These are phyloP conservation scores for Marchantia paleacea DNA, from an alignment of 225 moss, liverwort and hornwort genomes.

Conservation along the genomic window DNA sequence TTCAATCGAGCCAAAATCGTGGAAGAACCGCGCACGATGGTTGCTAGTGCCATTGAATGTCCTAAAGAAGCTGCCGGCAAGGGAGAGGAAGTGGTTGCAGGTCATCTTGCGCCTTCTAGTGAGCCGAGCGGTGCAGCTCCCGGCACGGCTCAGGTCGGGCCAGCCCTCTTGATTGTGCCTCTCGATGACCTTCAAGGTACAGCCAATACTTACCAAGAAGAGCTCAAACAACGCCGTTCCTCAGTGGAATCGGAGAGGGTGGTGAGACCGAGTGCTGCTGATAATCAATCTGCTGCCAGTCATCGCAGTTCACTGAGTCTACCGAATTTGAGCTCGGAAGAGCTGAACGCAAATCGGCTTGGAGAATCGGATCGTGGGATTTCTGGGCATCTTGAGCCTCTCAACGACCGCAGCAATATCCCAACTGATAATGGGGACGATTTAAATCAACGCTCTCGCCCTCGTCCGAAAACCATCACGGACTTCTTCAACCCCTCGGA, in stretches of 20 bases:
- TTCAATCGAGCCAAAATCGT: neutral
- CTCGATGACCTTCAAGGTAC: neutral
- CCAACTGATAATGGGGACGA: conserved; percentile 21
- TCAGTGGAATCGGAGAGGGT: conserved; percentile 1
- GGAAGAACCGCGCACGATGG: neutral
- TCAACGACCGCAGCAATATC: conserved; percentile 44
- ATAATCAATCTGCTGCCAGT: neutral
- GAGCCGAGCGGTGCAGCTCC: neutral
- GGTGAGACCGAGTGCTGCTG: neutral
- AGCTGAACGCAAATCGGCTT: neutral
- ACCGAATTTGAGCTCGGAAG: neutral
- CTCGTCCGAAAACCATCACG: conserved; percentile 40
- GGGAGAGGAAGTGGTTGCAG: neutral
- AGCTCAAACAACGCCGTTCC: neutral
- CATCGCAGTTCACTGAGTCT: neutral
- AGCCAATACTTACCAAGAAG: neutral
- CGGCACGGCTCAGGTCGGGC: neutral
- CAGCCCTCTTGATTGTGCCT: neutral
- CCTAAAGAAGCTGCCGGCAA: neutral
- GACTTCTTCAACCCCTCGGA: conserved; percentile 32
- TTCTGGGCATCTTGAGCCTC: conserved; percentile 32
- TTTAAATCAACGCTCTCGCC: neutral
- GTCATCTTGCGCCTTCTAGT: neutral
- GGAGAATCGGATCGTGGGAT: conserved; percentile 13
- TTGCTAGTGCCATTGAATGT: neutral